A percentile compares a stretch with the other conserved stretches of the same genome.
phyloP scores from a whole-genome alignment of 2,329 filamentous ascomycete genomes.

The Apiospora malaysiana region DNA sequence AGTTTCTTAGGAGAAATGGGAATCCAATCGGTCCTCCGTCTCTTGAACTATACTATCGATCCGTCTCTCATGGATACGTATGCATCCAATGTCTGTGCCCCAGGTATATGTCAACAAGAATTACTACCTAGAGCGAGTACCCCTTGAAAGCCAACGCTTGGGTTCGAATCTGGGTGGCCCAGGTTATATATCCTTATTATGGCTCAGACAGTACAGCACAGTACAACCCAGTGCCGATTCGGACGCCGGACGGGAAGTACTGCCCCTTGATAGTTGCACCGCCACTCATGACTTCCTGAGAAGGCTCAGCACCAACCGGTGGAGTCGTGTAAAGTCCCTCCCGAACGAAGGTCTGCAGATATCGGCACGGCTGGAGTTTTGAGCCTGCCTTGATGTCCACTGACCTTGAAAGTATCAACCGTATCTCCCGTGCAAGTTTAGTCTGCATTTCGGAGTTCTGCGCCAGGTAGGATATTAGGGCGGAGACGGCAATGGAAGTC shows the following conservation, averaged over 20 bases:
- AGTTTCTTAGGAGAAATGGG: background rate
- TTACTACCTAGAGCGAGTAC: background rate
- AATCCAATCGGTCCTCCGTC: background rate
- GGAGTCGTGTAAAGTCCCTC: background rate
- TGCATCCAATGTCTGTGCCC: slow-evolving; percentile 13
- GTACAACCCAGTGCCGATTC: background rate
- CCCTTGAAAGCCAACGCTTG: background rate
- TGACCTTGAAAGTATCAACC: background rate
- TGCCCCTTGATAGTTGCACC: background rate
- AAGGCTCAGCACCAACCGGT: background rate
- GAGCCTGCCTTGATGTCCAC: background rate
- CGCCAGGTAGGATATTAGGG: slow-evolving; percentile 23
- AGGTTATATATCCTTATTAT: background rate
- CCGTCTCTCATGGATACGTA: slow-evolving; percentile 22
- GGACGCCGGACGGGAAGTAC: background rate
- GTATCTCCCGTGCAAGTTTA: slow-evolving; percentile 16
- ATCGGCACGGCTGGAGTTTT: background rate
- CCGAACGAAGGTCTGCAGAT: slow-evolving; percentile 5
- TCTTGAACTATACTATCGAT: slow-evolving; percentile 23
- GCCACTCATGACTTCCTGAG: background rate
- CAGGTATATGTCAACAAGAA: background rate
- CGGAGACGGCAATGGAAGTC: slow-evolving; percentile 22
- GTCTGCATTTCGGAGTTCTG: slow-evolving; percentile 18
- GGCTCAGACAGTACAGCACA: background rate
- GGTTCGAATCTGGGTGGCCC: slow-evolving; percentile 1